Percentiles rank a stretch among this genome's conserved stretches.
phyloP scores from a whole-genome alignment of 2,329 filamentous ascomycete genomes.

The Botrytis elliptica region DNA sequence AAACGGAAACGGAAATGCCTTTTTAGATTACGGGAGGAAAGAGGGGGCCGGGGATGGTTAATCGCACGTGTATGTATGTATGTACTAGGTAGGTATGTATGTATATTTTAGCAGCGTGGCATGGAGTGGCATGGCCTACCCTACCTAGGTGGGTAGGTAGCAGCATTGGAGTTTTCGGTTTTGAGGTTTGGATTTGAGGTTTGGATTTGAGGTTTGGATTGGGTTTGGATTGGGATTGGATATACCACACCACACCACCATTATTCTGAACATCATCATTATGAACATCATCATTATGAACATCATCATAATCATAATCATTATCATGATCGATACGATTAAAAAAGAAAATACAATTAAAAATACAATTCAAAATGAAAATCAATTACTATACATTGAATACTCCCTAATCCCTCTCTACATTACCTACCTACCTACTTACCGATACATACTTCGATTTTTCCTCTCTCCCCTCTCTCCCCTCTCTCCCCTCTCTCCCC shows the following conservation, averaged over 20 bases:
- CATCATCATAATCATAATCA: not conserved
- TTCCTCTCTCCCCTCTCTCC: too few species aligned
- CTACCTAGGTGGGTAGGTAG: not conserved
- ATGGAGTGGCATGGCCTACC: too few species aligned
- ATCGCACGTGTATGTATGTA: not conserved
- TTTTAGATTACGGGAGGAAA: too few species aligned
- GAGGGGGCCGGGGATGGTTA: too few species aligned
- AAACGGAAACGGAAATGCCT: too few species aligned
- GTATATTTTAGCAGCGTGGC: not conserved
- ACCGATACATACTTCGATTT: not conserved
- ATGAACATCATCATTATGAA: too few species aligned
- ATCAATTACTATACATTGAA: not conserved
- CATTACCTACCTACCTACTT: not conserved
- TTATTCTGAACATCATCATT: not conserved
- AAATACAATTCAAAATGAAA: not conserved
- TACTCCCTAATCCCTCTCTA: too few species aligned
- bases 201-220: not conserved
- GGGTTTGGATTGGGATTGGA: not conserved
- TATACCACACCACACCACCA: not conserved
- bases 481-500: too few species aligned
- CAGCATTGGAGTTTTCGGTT: conserved; percentile 7
- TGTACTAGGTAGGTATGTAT: not conserved
- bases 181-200: not conserved
- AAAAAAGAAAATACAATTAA: not conserved
- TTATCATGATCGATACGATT: not conserved